Percentiles rank a stretch among this genome's conserved stretches.
Evolutionary conservation across 2,329 filamentous ascomycete genomes (phyloP).

Genomic region (Ophiostoma populinum): DNA sequence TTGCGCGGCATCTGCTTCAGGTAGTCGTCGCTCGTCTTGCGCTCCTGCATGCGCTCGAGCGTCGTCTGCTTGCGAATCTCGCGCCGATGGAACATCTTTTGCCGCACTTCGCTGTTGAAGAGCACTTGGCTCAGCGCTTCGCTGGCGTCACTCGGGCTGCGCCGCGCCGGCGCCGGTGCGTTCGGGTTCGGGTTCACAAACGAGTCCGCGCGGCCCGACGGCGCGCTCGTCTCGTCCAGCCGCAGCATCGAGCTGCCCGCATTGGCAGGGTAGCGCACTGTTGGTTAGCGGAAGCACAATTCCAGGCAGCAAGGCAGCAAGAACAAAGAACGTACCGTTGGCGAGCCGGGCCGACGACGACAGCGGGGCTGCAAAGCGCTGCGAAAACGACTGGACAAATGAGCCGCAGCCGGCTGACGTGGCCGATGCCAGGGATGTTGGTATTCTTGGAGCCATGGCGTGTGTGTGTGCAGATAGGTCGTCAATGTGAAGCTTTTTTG

Average conservation of each 20-base stretch:
- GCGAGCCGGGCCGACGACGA: slow-evolving; percentile 7
- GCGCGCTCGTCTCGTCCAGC: slow-evolving; percentile 8
- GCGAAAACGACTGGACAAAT: background rate
- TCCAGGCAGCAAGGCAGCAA: background rate
- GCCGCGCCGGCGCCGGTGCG: no score
- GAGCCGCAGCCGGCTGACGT: background rate
- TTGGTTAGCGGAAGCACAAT: background rate
- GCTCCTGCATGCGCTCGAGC: slow-evolving; percentile 22
- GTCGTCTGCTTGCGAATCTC: slow-evolving; percentile 14
- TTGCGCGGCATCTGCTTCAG: slow-evolving; percentile 48
- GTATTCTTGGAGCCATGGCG: slow-evolving; percentile 12
- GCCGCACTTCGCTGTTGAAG: slow-evolving; percentile 9
- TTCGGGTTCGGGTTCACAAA: background rate
- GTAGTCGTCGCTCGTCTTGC: slow-evolving; percentile 32
- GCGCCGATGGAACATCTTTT: slow-evolving; percentile 5
- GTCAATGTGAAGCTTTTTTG: background rate
- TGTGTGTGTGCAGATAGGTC: background rate
- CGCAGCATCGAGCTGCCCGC: slow-evolving; percentile 10
- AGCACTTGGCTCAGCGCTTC: slow-evolving; percentile 9
- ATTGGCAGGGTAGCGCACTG: background rate
- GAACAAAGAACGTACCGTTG: slow-evolving; percentile 2
- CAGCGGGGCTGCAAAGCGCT: slow-evolving; percentile 8
- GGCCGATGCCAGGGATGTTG: slow-evolving; percentile 1
- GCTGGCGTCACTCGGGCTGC: slow-evolving; percentile 1
- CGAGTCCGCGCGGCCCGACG: no score